These are phyloP conservation scores for Chaetomium cochliodes DNA, from an alignment of 495 filamentous ascomycete genomes.

Conservation along the genomic window DNA sequence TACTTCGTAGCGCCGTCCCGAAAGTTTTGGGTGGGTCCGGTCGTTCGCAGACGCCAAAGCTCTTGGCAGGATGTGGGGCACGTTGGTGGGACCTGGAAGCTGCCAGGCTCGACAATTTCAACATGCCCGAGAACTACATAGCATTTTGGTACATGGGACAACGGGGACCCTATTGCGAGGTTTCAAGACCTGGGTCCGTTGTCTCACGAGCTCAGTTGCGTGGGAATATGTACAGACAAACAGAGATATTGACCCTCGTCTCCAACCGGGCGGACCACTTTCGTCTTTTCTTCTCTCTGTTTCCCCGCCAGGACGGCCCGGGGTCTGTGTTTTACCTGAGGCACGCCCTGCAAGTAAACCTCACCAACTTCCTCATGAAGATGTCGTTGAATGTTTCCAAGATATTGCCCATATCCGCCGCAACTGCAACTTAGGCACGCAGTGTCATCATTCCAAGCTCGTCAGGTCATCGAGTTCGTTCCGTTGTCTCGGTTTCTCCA, in stretches of 20 bases:
- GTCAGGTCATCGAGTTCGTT: constrained; percentile 46
- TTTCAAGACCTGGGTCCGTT: neutral
- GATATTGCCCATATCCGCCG: neutral
- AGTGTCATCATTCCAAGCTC: constrained; percentile 45
- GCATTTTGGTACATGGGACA: neutral
- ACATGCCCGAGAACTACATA: neutral
- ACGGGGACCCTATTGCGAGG: neutral
- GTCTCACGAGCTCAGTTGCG: neutral
- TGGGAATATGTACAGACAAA: too few species aligned
- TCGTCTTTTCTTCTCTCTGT: too few species aligned
- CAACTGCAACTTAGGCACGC: neutral
- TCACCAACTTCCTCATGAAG: neutral
- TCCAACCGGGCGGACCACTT: too few species aligned
- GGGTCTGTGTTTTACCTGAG: too few species aligned
- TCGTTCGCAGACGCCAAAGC: neutral
- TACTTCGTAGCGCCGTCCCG: neutral
- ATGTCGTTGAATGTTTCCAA: neutral
- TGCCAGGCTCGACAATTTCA: neutral
- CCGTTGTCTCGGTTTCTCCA: constrained; percentile 40
- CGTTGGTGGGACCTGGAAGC: neutral
- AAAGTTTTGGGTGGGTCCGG: constrained; percentile 20
- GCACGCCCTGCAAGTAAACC: too few species aligned
- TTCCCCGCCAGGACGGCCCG: too few species aligned
- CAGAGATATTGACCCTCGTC: too few species aligned
- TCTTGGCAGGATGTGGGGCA: constrained; percentile 5